A percentile compares a stretch with the other conserved stretches of the same genome.
Evolutionary conservation across 257 asterid genomes (phyloP).

Genomic region (Ligustrum vulgare): DNA sequence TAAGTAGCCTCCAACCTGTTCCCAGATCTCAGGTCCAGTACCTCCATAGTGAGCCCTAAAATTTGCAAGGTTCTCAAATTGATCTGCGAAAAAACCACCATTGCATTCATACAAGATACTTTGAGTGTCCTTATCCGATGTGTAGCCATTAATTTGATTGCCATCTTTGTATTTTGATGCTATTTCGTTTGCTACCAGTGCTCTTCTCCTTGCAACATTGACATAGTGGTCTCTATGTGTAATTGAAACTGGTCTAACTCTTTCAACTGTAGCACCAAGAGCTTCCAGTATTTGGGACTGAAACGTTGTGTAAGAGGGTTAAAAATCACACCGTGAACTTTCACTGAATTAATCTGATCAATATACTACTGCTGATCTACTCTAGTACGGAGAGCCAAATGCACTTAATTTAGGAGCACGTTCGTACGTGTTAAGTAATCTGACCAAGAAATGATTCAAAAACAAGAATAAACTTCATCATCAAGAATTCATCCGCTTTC

Average conservation of each 20-base stretch:
- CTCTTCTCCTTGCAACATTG: constrained; percentile 92
- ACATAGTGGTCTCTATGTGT: constrained; percentile 92
- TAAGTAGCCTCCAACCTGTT: constrained; percentile 68
- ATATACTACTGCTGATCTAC: not conserved
- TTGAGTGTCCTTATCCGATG: constrained; percentile 29
- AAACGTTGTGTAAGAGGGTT: not conserved
- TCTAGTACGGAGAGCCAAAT: not conserved
- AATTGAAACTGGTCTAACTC: constrained; percentile 94
- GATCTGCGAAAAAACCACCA: constrained; percentile 97
- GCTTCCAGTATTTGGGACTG: constrained; percentile 97
- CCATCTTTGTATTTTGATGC: constrained; percentile 38
- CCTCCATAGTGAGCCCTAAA: constrained; percentile 89
- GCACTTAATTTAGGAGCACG: not conserved
- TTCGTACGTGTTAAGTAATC: not conserved
- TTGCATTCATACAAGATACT: constrained; percentile 35
- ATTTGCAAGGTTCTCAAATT: constrained; percentile 92
- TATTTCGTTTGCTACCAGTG: constrained; percentile 64
- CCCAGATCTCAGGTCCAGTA: constrained; percentile 96
- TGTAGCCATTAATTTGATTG: constrained; percentile 30
- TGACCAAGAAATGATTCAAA: too few relatives aligned
- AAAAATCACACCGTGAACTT: not conserved
- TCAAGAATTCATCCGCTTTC: too few relatives aligned
- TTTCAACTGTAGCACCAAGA: constrained; percentile 92
- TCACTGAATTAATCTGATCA: not conserved
- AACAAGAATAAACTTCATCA: too few relatives aligned